These are phyloP conservation scores for Microbotryum saponariae DNA, from an alignment of 1,284 basidiomycete species.

Conservation along the genomic window DNA sequence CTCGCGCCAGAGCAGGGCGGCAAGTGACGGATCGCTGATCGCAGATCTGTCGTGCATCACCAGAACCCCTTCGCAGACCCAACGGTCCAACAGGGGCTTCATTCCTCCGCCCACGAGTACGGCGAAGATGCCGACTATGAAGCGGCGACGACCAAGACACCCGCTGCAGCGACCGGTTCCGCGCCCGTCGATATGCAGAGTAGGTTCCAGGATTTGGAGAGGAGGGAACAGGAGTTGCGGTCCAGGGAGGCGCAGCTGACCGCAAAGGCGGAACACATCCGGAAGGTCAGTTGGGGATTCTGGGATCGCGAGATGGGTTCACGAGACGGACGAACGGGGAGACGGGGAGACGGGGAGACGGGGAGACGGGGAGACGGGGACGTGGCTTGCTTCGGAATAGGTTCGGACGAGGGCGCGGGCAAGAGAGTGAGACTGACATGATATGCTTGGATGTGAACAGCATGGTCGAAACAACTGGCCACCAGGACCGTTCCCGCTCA, in stretches of 20 bases:
- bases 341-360: too few relatives aligned
- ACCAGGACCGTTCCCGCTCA: slow-evolving; percentile 62
- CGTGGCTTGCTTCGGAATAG: too few relatives aligned
- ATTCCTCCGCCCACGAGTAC: slow-evolving; percentile 7
- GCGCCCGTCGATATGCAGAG: slow-evolving; percentile 42
- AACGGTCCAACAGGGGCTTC: slow-evolving; percentile 30
- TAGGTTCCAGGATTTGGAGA: slow-evolving; percentile 56
- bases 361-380: too few relatives aligned
- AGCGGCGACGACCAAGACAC: not conserved
- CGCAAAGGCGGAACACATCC: slow-evolving; percentile 53
- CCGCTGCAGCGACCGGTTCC: slow-evolving; percentile 5
- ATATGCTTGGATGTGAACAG: not conserved
- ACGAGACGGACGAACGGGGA: too few relatives aligned
- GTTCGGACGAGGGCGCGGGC: too few relatives aligned
- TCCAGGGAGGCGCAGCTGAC: slow-evolving; percentile 63
- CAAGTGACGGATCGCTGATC: too few relatives aligned
- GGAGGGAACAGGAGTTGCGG: slow-evolving; percentile 70
- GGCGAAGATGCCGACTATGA: slow-evolving; percentile 3
- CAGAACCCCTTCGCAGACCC: slow-evolving; percentile 43
- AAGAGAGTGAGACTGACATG: too few relatives aligned
- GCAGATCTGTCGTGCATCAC: not conserved
- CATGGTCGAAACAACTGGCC: slow-evolving; percentile 88
- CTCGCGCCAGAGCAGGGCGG: too few relatives aligned
- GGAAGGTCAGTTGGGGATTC: slow-evolving; percentile 38
- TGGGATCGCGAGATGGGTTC: too few relatives aligned